These are phyloP conservation scores for Piloderma croceum DNA, from an alignment of 768 basidiomycete genomes.

Conservation along the genomic window DNA sequence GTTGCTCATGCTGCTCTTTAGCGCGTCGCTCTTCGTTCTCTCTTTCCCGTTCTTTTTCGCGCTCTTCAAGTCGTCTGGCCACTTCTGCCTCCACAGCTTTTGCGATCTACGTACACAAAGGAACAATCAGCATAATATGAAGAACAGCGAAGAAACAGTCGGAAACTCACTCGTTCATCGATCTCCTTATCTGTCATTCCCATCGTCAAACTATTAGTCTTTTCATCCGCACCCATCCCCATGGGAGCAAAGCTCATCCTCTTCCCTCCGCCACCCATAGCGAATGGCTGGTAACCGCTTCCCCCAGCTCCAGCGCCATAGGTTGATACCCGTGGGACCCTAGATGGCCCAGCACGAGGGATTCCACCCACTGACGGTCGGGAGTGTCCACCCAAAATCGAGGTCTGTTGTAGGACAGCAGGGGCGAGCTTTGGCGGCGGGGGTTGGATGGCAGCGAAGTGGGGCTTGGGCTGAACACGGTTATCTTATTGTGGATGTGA, in stretches of 20 bases:
- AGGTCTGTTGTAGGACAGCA: slow-evolving; percentile 39
- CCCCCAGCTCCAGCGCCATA: slow-evolving; percentile 27
- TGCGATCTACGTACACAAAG: slow-evolving; percentile 45
- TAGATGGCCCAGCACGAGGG: slow-evolving; percentile 34
- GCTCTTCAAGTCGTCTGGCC: slow-evolving; percentile 50
- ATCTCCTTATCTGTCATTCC: slow-evolving; percentile 66
- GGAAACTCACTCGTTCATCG: slow-evolving; percentile 56
- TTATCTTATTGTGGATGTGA: slow-evolving; percentile 45
- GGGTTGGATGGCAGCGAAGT: slow-evolving; percentile 55
- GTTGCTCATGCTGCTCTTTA: slow-evolving; percentile 17
- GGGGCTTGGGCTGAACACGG: slow-evolving; percentile 50
- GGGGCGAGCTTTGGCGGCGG: slow-evolving; percentile 45
- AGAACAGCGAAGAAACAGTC: slow-evolving; percentile 4
- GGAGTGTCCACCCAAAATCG: slow-evolving; percentile 24
- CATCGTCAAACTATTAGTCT: slow-evolving; percentile 3
- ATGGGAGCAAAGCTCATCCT: slow-evolving; percentile 2
- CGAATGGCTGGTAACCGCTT: slow-evolving; percentile 33
- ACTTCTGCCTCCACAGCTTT: slow-evolving; percentile 72
- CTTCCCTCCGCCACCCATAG: slow-evolving; percentile 19
- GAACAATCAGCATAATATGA: slow-evolving; percentile 2
- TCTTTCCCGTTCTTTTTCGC: slow-evolving; percentile 16
- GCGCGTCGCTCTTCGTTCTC: slow-evolving; percentile 14
- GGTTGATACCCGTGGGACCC: slow-evolving; percentile 31
- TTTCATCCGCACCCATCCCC: slow-evolving; percentile 1
- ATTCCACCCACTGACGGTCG: slow-evolving; percentile 33